Conservation (phyloP, 345 rosid genomes). For the Salix arbutifolia region DNA sequence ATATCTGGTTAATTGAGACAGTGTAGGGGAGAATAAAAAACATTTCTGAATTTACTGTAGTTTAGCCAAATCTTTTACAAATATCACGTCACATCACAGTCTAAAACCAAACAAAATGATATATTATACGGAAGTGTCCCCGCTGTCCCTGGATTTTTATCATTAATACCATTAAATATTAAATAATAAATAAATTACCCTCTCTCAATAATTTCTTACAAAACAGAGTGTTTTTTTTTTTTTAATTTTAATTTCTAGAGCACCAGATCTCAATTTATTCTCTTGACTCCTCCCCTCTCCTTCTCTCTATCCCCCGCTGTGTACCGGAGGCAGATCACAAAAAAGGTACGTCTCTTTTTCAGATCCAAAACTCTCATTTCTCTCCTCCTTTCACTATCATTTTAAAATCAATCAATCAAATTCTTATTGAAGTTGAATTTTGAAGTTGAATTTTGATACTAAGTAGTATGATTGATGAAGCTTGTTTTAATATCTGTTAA, state of each 20-base stretch:
- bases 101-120: neutral
- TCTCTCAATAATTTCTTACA: neutral
- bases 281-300: neutral
- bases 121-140: no score
- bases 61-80: neutral
- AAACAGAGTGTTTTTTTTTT: neutral
- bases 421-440: neutral
- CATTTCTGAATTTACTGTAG: no score
- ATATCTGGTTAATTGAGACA: no score
- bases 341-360: neutral
- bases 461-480: neutral
- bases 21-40: no score
- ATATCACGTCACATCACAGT: neutral
- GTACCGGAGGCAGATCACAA: neutral
- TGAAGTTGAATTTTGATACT: neutral
- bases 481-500: neutral
- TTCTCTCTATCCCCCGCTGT: neutral
- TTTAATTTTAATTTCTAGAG: neutral
- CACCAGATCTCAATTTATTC: neutral
- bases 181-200: neutral
- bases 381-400: neutral
- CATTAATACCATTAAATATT: neutral
- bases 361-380: constrained; percentile 10
- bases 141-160: neutral
- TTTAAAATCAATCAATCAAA: neutral